A percentile compares a stretch with the other conserved stretches of the same genome.
Conservation (phyloP, 768 basidiomycete genomes). For the Tricholoma flavovirens region DNA sequence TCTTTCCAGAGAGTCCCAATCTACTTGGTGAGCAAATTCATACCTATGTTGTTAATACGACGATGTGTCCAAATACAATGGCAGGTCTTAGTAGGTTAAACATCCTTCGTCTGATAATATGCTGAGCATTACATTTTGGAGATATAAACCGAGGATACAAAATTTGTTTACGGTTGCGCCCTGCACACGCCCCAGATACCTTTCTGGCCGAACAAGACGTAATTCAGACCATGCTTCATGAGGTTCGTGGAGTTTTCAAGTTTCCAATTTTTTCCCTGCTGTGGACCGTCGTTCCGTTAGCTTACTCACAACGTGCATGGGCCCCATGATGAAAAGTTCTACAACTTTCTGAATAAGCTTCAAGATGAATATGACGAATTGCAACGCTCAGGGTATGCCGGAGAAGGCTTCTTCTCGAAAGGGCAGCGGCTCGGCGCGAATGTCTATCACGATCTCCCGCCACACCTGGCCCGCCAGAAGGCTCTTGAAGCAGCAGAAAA, state of each 20-base stretch:
- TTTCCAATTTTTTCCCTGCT: background rate
- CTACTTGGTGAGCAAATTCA: conserved; percentile 54
- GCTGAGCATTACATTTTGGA: conserved; percentile 20
- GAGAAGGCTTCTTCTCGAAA: conserved; percentile 85
- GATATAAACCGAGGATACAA: conserved; percentile 77
- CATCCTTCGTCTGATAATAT: background rate
- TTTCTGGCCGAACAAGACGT: conserved; percentile 75
- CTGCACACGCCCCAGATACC: conserved; percentile 55
- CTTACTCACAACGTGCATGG: conserved; percentile 87
- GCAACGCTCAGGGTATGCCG: conserved; percentile 75
- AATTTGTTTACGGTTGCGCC: conserved; percentile 80
- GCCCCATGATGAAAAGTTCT: conserved; percentile 83
- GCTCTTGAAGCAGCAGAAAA: conserved; percentile 82
- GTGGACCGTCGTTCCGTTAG: conserved; percentile 30
- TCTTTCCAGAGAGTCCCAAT: conserved; percentile 71
- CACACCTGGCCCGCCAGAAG: conserved; percentile 55
- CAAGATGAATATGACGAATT: conserved; percentile 85
- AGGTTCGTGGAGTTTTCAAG: conserved; percentile 39
- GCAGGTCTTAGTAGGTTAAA: conserved; percentile 32
- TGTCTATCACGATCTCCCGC: conserved; percentile 62
- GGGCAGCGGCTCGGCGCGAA: conserved; percentile 67
- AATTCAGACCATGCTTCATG: conserved; percentile 84
- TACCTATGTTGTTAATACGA: conserved; percentile 6
- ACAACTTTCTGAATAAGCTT: conserved; percentile 63
- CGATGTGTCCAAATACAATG: background rate